Conservation (phyloP, 345 rosid species). For the Noccaea caerulescens region DNA sequence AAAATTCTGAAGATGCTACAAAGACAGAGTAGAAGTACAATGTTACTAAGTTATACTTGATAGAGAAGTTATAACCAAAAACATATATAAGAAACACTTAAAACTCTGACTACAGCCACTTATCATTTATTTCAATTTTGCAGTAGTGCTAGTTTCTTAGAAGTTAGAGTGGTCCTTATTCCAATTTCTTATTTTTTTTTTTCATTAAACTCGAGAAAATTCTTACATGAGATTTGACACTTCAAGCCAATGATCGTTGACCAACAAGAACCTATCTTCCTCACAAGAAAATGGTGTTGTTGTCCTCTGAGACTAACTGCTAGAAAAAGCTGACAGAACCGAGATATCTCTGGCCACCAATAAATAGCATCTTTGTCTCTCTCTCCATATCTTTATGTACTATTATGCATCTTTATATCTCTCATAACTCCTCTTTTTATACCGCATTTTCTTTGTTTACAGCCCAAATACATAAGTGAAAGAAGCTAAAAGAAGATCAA, state of each 20-base stretch:
- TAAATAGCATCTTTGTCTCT: constrained; percentile 39
- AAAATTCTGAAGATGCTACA: neutral
- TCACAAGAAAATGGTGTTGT: constrained; percentile 42
- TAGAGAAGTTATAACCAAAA: constrained; percentile 31
- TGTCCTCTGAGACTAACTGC: constrained; percentile 31
- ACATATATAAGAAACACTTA: constrained; percentile 5
- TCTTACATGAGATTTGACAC: constrained; percentile 30
- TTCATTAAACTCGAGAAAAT: neutral
- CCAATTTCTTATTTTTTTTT: neutral
- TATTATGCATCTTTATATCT: constrained; percentile 4
- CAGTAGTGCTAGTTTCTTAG: constrained; percentile 21
- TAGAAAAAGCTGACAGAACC: constrained; percentile 42
- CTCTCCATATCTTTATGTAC: constrained; percentile 37
- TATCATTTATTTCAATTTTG: constrained; percentile 26
- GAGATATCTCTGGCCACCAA: constrained; percentile 31
- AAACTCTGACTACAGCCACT: constrained; percentile 7
- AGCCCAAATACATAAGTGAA: constrained; percentile 18
- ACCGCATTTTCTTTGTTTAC: constrained; percentile 15
- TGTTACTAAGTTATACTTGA: constrained; percentile 14
- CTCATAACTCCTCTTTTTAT: constrained; percentile 22
- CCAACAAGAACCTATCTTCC: constrained; percentile 35
- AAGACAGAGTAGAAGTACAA: neutral
- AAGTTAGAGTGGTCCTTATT: constrained; percentile 20
- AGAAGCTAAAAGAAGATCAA: constrained; percentile 25
- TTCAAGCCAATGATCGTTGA: constrained; percentile 38